phyloP scores from a whole-genome alignment of 306 rosid genomes.

The Purshia tridentata region DNA sequence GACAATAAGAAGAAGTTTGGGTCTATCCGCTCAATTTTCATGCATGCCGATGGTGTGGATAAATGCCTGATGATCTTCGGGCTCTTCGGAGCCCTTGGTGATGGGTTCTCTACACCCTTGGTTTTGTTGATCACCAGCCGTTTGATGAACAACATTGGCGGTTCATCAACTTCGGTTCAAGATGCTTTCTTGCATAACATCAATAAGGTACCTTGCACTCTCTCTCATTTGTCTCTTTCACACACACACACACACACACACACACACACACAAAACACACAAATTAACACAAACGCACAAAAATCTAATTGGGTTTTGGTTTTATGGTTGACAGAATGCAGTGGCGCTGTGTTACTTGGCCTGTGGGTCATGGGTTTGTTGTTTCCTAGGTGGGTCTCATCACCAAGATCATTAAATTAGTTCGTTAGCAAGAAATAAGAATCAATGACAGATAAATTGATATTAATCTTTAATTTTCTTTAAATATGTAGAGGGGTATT shows the following conservation, averaged over 20 bases:
- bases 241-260: no score
- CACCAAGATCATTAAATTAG: background rate
- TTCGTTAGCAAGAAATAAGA: background rate
- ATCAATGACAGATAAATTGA: background rate
- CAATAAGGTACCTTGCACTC: constrained; percentile 30
- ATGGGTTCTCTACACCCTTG: constrained; percentile 62
- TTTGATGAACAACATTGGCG: constrained; percentile 54
- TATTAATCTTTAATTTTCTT: background rate
- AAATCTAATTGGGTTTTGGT: constrained; percentile 11
- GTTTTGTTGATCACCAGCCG: constrained; percentile 41
- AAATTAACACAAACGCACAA: background rate
- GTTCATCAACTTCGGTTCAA: background rate
- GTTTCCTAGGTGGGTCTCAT: constrained; percentile 75
- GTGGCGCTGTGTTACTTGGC: constrained; percentile 68
- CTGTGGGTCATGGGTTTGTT: constrained; percentile 55
- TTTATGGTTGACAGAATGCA: constrained; percentile 66
- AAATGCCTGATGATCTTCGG: constrained; percentile 59
- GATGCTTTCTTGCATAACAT: constrained; percentile 26
- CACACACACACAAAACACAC: background rate
- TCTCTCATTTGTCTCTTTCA: no score
- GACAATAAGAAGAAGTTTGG: constrained; percentile 32
- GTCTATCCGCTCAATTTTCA: constrained; percentile 59
- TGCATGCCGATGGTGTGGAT: constrained; percentile 70
- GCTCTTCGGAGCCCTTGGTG: constrained; percentile 62
- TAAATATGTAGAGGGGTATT: constrained; percentile 65